A percentile compares a stretch with the other conserved stretches of the same genome.
These are phyloP conservation scores for Boeremia lycopersici DNA, from an alignment of 2,329 filamentous ascomycete species.

Conservation along the genomic window DNA sequence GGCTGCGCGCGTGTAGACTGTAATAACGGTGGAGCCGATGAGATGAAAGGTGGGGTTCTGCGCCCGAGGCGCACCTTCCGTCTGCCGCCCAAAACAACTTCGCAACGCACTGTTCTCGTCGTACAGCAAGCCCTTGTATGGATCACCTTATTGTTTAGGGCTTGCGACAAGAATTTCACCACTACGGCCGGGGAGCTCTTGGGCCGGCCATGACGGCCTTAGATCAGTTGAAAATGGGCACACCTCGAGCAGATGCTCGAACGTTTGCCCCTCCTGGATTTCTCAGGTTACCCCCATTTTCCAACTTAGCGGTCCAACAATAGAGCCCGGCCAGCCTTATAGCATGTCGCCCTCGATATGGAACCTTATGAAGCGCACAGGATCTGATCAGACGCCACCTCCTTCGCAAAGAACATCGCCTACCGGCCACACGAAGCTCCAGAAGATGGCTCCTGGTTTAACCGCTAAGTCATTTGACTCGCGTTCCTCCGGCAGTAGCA, in stretches of 20 bases:
- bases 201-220: constrained; percentile 15
- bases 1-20: constrained; percentile 3
- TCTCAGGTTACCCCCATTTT: constrained; percentile 37
- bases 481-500: constrained; percentile 33
- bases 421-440: constrained; percentile 26
- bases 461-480: constrained; percentile 29
- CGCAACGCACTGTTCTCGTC: constrained; percentile 13
- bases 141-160: constrained; percentile 34
- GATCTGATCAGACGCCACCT: constrained; percentile 14
- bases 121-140: constrained; percentile 20
- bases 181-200: constrained; percentile 5
- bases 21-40: neutral
- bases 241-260: constrained; percentile 26
- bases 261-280: constrained; percentile 25
- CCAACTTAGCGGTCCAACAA: constrained; percentile 24
- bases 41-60: constrained; percentile 34
- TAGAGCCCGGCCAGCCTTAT: constrained; percentile 22
- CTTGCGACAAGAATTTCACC: constrained; percentile 22
- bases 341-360: constrained; percentile 43
- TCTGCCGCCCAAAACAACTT: constrained; percentile 22
- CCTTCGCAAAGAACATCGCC: constrained; percentile 30
- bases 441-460: constrained; percentile 45
- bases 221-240: constrained; percentile 35
- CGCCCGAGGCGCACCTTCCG: constrained; percentile 20
- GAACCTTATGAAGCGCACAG: constrained; percentile 44